Evolutionary conservation across 345 rosid species (phyloP).

Genomic region (Lepidium sativum): DNA sequence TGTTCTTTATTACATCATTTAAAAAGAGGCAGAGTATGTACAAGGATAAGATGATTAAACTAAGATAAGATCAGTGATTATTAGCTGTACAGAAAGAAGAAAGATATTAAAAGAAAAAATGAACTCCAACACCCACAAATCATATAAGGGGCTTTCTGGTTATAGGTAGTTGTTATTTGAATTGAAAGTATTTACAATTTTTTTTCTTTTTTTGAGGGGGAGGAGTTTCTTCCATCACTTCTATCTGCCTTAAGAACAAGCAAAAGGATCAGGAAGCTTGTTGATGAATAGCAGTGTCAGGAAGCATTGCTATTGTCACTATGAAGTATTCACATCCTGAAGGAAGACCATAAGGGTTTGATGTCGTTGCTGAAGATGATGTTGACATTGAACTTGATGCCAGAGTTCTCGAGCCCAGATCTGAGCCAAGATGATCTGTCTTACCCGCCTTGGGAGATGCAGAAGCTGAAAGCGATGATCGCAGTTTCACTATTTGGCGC

Average conservation of each 20-base stretch:
- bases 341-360: conserved; percentile 75
- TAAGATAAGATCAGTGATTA: conserved; percentile 29
- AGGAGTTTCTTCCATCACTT: conserved; percentile 75
- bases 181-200: conserved; percentile 17
- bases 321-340: conserved; percentile 82
- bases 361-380: conserved; percentile 26
- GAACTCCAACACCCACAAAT: conserved; percentile 23
- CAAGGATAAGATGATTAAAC: conserved; percentile 27
- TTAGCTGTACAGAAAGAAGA: conserved; percentile 41
- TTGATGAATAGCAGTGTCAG: conserved; percentile 67
- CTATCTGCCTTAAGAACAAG: conserved; percentile 49
- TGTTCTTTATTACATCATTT: conserved; percentile 16
- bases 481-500: conserved; percentile 60
- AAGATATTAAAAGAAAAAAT: conserved; percentile 15
- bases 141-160: conserved; percentile 16
- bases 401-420: conserved; percentile 43
- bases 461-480: conserved; percentile 29
- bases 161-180: conserved; percentile 2
- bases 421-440: conserved; percentile 38
- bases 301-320: conserved; percentile 97
- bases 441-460: conserved; percentile 34
- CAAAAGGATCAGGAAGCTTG: conserved; percentile 81
- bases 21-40: conserved; percentile 23
- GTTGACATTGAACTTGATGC: conserved; percentile 37
- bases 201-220: not conserved